Evolutionary conservation across 257 asterid species (phyloP).

Genomic region (Fraxinus quadrangulata): DNA sequence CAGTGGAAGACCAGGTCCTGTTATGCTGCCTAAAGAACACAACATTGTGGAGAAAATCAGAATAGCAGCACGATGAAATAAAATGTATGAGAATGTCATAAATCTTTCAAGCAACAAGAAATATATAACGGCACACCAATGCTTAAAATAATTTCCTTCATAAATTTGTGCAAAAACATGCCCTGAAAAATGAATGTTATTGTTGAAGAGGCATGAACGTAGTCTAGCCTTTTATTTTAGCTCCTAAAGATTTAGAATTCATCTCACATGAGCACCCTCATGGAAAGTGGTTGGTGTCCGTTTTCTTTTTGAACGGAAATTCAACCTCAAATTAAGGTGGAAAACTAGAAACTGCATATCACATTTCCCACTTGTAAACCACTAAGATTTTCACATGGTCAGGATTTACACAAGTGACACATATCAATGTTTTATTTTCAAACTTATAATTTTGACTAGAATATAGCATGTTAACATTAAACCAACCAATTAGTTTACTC

Average conservation of each 20-base stretch:
- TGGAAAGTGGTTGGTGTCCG: neutral
- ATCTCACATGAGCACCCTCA: neutral
- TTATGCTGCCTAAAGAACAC: slow-evolving; percentile 55
- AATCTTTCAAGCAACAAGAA: neutral
- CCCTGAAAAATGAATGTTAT: neutral
- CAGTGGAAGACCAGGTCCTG: slow-evolving; percentile 77
- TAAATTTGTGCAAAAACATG: neutral
- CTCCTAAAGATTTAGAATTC: neutral
- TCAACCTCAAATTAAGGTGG: neutral
- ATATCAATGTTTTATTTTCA: neutral
- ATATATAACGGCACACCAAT: neutral
- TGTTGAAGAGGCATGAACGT: neutral
- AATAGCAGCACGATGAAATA: slow-evolving; percentile 22
- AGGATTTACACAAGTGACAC: neutral
- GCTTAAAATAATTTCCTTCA: neutral
- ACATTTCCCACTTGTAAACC: neutral
- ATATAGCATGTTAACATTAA: neutral
- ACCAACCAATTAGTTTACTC: neutral
- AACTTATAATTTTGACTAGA: neutral
- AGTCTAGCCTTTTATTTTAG: neutral
- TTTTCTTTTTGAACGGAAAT: neutral
- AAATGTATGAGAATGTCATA: neutral
- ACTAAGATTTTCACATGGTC: neutral
- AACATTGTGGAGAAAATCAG: slow-evolving; percentile 16
- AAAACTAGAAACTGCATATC: neutral